Evolutionary conservation across 2,329 filamentous ascomycete genomes (phyloP).

Genomic region (Aspergillus novofumigatus): DNA sequence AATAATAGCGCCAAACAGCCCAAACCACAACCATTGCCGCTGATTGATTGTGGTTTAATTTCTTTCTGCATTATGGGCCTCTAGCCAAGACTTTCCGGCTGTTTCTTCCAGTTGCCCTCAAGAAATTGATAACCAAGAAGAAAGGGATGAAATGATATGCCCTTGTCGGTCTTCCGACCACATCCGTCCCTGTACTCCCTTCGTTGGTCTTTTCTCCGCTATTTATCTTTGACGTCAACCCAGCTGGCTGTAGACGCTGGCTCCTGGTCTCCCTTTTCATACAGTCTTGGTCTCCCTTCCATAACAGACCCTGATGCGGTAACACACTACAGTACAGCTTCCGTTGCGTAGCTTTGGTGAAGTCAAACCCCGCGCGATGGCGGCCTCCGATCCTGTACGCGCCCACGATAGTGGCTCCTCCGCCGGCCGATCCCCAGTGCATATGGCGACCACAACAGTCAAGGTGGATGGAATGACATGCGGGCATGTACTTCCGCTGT

Average conservation of each 20-base stretch:
- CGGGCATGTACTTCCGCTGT: constrained; percentile 95
- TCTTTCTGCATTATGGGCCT: neutral
- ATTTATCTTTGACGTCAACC: neutral
- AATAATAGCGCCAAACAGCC: neutral
- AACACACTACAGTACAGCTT: constrained; percentile 7
- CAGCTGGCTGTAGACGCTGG: neutral
- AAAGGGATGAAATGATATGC: neutral
- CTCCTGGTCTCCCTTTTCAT: neutral
- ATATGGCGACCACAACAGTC: constrained; percentile 86
- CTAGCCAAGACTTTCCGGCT: neutral
- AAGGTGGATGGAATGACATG: constrained; percentile 85
- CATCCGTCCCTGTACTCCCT: constrained; percentile 6
- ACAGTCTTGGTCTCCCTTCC: neutral
- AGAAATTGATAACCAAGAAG: neutral
- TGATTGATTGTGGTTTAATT: neutral
- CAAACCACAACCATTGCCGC: neutral
- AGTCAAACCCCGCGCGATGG: constrained; percentile 15
- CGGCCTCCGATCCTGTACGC: constrained; percentile 14
- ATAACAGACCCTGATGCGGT: constrained; percentile 15
- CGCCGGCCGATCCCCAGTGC: constrained; percentile 41
- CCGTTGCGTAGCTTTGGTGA: constrained; percentile 11
- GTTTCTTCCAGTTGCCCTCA: neutral
- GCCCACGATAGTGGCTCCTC: constrained; percentile 14
- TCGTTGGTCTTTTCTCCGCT: neutral
- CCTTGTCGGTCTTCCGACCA: constrained; percentile 2